Conservation (phyloP, 2,329 filamentous ascomycete genomes). For the Monilinia polystroma region DNA sequence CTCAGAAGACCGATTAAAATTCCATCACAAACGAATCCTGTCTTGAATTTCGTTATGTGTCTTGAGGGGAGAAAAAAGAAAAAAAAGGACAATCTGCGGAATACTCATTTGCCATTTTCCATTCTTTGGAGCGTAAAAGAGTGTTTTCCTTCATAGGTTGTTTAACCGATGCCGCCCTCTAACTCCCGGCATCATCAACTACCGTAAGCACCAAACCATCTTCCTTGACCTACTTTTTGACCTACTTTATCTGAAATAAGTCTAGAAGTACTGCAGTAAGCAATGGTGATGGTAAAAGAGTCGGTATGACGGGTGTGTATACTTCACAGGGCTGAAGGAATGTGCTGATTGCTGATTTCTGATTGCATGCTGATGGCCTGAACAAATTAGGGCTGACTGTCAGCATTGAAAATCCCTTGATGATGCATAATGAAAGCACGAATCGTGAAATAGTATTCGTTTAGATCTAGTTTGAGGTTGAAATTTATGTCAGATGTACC, state of each 20-base stretch:
- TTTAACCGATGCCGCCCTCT: not conserved
- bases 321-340: slow-evolving; percentile 18
- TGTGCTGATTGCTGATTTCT: slow-evolving; percentile 9
- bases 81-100: not conserved
- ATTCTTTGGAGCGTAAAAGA: not conserved
- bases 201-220: slow-evolving; percentile 10
- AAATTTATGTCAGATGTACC: not conserved
- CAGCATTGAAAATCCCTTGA: not conserved
- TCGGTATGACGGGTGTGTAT: not conserved
- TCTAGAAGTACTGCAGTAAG: not conserved
- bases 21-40: not conserved
- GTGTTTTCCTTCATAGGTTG: not conserved
- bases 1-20: not conserved
- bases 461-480: not conserved
- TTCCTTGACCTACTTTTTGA: not conserved
- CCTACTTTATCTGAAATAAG: not conserved
- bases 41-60: not conserved
- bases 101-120: not conserved
- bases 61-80: not conserved
- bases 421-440: slow-evolving; percentile 1
- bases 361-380: not conserved
- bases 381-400: slow-evolving; percentile 29
- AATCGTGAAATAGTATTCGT: not conserved
- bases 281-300: not conserved
- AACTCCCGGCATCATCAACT: slow-evolving; percentile 1